A percentile compares a stretch with the other conserved stretches of the same genome.
phyloP scores from a whole-genome alignment of 345 rosid species.

The Diplotaxis tenuifolia region DNA sequence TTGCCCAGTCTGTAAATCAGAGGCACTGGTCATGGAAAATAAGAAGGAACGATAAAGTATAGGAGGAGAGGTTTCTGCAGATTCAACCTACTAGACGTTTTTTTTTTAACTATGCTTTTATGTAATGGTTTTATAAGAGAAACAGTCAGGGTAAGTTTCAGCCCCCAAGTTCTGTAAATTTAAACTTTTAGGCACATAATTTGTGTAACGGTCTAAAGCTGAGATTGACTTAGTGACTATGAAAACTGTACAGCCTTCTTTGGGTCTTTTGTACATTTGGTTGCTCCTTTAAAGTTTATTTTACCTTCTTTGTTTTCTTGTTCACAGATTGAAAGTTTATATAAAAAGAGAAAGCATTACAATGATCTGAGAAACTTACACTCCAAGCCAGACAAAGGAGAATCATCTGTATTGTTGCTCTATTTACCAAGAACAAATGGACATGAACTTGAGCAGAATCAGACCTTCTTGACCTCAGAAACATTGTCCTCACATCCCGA shows the following conservation, averaged over 20 bases:
- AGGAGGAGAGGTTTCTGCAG: conserved; percentile 17
- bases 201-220: conserved; percentile 18
- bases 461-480: conserved; percentile 64
- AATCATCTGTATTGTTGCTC: conserved; percentile 10
- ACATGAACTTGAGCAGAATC: conserved; percentile 55
- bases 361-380: conserved; percentile 21
- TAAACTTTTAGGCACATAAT: conserved; percentile 42
- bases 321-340: not conserved
- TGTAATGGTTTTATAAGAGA: conserved; percentile 39
- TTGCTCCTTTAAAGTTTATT: conserved; percentile 39
- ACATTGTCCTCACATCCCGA: conserved; percentile 67
- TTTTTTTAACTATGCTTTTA: conserved; percentile 24
- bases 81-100: conserved; percentile 9
- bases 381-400: conserved; percentile 22
- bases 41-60: conserved; percentile 22
- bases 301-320: not conserved
- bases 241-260: conserved; percentile 35
- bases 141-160: conserved; percentile 35
- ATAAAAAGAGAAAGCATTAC: not conserved
- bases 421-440: not conserved
- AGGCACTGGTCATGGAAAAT: conserved; percentile 51
- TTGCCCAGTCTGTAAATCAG: conserved; percentile 87
- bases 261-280: conserved; percentile 37
- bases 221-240: conserved; percentile 25
- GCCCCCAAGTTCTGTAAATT: conserved; percentile 36